Base-by-base conservation (phyloP, 1,284 basidiomycete species). In the Bjerkandera adusta region DNA sequence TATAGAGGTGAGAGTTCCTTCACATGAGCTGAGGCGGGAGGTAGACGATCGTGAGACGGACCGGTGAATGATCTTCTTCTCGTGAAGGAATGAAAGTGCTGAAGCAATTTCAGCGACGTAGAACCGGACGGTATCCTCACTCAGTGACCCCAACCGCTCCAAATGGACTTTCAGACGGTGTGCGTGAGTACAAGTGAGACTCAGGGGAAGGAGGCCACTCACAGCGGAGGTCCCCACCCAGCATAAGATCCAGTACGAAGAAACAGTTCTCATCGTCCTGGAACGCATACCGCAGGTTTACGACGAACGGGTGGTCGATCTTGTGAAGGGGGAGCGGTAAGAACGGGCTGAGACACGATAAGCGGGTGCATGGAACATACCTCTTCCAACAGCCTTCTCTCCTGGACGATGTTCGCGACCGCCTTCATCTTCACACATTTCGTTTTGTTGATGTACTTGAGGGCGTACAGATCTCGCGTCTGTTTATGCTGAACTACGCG, bases 231-330 rank as follows among this genome's bases (percentile, higher is more conserved):
- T 98, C 96, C 16, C 96, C 96, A 7, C 96, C 96, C 7, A 99
- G 77, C 96, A 99, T 99, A 47, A 98, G 77, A 70, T 99, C 96
- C 54, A 99, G 70, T 13, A 98, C 96, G 65, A 98, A 98, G 76
- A 99, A 99, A 60, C 96, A 94, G 66, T 99, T 98, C 65, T 98
- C 96, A 62, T 98, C 96, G 64, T 99, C 96, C 66, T 99, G 96
- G 66, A 99, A 99, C 13, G 96, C 96, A 66, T 98, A 98, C 40
- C 96, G 85, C 64, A 99, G 63, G 67, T 98, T 98, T 66, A 97
- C 96, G 45, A 98, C 86, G 63, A 92, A 98, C 0, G 95, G 92
- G 58, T 96, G 94, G 69, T 99, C 95, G 59, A 97, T 89, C 92
- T 97, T 53, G 36, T 16, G 29, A 26, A 32, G 44, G 21, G 38